Percentiles rank a stretch among this genome's conserved stretches.
phyloP scores from a whole-genome alignment of 768 basidiomycete genomes.

The Suillus cothurnatus region DNA sequence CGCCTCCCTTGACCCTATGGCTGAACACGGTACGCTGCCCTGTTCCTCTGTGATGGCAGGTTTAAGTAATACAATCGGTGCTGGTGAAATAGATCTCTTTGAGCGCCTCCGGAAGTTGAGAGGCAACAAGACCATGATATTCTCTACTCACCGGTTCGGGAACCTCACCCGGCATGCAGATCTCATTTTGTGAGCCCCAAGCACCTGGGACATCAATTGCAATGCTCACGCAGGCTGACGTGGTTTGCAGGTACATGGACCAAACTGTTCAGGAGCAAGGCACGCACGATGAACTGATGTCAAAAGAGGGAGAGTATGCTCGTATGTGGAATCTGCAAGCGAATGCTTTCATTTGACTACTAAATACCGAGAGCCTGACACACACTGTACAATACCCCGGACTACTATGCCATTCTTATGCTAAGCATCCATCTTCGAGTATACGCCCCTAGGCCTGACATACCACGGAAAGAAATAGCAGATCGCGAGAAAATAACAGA shows the following conservation, averaged over 20 bases:
- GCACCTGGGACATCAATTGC: not conserved
- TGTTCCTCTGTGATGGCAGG: not conserved
- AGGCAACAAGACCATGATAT: constrained; percentile 81
- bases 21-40: constrained; percentile 59
- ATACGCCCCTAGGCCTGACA: no score
- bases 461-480: no score
- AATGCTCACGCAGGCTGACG: not conserved
- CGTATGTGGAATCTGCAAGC: constrained; percentile 75
- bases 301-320: constrained; percentile 64
- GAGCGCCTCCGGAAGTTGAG: constrained; percentile 66
- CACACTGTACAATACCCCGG: no score
- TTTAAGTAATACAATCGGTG: not conserved
- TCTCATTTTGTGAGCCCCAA: constrained; percentile 55
- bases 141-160: constrained; percentile 66
- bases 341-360: constrained; percentile 54
- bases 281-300: constrained; percentile 61
- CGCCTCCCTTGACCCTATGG: constrained; percentile 71
- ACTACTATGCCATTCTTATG: no score
- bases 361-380: no score
- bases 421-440: no score
- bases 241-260: constrained; percentile 61
- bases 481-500: no score
- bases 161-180: constrained; percentile 73
- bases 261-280: constrained; percentile 66
- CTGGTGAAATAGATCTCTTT: constrained; percentile 53